These are phyloP conservation scores for Acacia crassicarpa DNA, from an alignment of 306 rosid species.

Conservation along the genomic window DNA sequence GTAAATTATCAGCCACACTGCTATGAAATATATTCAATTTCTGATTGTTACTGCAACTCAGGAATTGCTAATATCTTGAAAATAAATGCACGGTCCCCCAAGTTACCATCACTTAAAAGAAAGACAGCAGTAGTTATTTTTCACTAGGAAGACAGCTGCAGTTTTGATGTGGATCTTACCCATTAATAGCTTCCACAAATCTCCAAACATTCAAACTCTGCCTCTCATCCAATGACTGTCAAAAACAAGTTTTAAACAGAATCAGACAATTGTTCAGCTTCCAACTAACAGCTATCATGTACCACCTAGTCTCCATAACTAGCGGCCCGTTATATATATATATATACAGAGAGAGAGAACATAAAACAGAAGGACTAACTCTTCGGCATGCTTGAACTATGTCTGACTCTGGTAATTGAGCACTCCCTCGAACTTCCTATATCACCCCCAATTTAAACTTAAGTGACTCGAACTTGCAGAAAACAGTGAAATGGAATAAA, in stretches of 20 bases:
- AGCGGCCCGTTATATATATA: neutral
- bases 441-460: constrained; percentile 37
- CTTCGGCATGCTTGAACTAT: constrained; percentile 87
- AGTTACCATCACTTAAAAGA: neutral
- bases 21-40: neutral
- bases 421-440: constrained; percentile 80
- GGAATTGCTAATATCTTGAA: constrained; percentile 13
- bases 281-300: constrained; percentile 14
- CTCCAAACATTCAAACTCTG: constrained; percentile 86
- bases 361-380: constrained; percentile 50
- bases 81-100: neutral
- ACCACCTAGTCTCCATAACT: neutral
- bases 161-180: constrained; percentile 47
- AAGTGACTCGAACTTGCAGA: constrained; percentile 19
- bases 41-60: constrained; percentile 13
- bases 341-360: neutral
- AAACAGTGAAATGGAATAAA: constrained; percentile 22
- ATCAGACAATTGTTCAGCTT: constrained; percentile 33
- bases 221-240: constrained; percentile 83
- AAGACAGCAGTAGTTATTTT: neutral
- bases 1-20: constrained; percentile 2
- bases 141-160: neutral
- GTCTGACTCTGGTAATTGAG: constrained; percentile 70
- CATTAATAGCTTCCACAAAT: constrained; percentile 89
- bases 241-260: constrained; percentile 28